A percentile compares a stretch with the other conserved stretches of the same genome.
These are phyloP conservation scores for Olyra latifolia DNA, from an alignment of 176 grass and related monocot genomes.

Conservation along the genomic window DNA sequence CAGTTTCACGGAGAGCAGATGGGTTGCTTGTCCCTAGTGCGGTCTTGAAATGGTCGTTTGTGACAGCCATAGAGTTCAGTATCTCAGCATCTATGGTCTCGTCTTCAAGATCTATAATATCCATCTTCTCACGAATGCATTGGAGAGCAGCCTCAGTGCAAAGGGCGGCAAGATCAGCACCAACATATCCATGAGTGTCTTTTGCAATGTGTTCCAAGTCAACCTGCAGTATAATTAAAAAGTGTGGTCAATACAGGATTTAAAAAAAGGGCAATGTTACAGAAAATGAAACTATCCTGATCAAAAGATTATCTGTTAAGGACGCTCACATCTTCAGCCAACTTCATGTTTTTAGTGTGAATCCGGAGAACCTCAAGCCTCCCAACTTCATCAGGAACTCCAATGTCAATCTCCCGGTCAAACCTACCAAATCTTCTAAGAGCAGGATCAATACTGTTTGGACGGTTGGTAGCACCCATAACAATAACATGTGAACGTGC, in stretches of 20 bases:
- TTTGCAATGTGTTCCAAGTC: constrained; percentile 73
- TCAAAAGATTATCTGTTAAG: neutral
- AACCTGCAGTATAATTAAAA: constrained; percentile 51
- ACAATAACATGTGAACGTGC: constrained; percentile 82
- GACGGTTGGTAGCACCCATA: constrained; percentile 85
- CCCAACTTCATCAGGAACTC: constrained; percentile 86
- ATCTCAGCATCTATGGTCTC: constrained; percentile 95
- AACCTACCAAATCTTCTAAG: constrained; percentile 84
- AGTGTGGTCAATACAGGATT: neutral
- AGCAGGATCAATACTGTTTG: constrained; percentile 85
- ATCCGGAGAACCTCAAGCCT: constrained; percentile 83
- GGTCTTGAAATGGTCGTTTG: constrained; percentile 93
- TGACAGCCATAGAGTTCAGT: constrained; percentile 86
- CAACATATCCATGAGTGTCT: constrained; percentile 85
- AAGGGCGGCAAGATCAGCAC: constrained; percentile 84
- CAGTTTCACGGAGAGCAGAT: constrained; percentile 84
- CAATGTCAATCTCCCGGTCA: constrained; percentile 86
- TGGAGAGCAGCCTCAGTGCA: constrained; percentile 92
- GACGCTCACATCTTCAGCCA: constrained; percentile 73
- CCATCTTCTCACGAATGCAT: constrained; percentile 93
- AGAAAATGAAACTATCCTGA: neutral
- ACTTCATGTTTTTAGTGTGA: constrained; percentile 94
- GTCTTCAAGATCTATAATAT: constrained; percentile 87
- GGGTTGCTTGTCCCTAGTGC: constrained; percentile 84
- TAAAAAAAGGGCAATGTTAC: neutral